phyloP scores from a whole-genome alignment of 176 grass and related monocot species.

The Musa beccarii region DNA sequence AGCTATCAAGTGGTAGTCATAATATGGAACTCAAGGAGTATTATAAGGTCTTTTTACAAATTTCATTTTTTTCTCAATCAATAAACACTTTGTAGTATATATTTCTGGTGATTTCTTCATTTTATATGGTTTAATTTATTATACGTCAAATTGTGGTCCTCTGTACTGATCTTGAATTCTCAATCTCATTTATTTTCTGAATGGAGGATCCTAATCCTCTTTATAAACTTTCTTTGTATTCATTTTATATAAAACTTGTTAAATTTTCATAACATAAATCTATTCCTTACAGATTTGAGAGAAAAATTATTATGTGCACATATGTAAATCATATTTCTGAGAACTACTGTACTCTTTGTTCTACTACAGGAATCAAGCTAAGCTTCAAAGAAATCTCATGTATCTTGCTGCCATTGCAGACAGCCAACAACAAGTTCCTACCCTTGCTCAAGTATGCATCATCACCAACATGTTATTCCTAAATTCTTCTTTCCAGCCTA shows the following conservation, averaged over 20 bases:
- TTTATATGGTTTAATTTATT: neutral
- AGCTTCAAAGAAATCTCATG: slow-evolving; percentile 33
- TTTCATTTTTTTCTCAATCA: no score
- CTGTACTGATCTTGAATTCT: no score
- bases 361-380: slow-evolving; percentile 25
- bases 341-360: neutral
- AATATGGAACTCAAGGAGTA: no score
- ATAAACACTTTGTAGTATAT: no score
- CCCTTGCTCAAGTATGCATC: slow-evolving; percentile 16
- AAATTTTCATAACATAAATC: neutral
- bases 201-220: no score
- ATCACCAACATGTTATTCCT: neutral
- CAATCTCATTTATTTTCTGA: no score
- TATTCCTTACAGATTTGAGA: neutral
- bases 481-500: neutral
- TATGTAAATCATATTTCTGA: neutral
- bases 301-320: neutral
- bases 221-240: no score
- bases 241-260: neutral
- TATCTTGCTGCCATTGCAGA: slow-evolving; percentile 32
- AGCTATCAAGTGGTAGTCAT: no score
- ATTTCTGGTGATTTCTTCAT: neutral
- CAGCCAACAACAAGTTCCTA: slow-evolving; percentile 25
- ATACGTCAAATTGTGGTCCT: neutral
- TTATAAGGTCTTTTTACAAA: no score